Conservation (phyloP, 768 basidiomycete species). For the Tylopilus rubrobrunneus region DNA sequence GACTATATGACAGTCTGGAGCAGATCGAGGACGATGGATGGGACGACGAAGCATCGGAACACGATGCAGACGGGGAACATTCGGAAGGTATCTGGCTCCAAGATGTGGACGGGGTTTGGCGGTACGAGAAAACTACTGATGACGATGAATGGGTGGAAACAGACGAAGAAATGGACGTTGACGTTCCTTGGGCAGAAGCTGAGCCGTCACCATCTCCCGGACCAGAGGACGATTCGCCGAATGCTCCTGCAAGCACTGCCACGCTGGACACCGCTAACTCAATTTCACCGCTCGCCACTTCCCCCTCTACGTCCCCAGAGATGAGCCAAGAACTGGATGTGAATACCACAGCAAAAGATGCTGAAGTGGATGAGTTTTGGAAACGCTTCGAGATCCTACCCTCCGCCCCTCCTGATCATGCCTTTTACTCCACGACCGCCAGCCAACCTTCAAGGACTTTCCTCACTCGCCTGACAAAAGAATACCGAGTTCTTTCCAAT, state of each 20-base stretch:
- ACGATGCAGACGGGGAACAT: constrained; percentile 38
- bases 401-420: constrained; percentile 77
- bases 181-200: constrained; percentile 27
- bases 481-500: constrained; percentile 74
- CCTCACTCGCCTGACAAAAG: constrained; percentile 70
- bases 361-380: constrained; percentile 48
- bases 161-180: constrained; percentile 36
- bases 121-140: constrained; percentile 28
- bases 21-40: constrained; percentile 71
- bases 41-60: constrained; percentile 37
- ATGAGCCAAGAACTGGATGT: constrained; percentile 28
- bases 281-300: constrained; percentile 23
- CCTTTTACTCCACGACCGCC: constrained; percentile 61
- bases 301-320: constrained; percentile 32
- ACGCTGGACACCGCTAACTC: constrained; percentile 21
- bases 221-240: constrained; percentile 16
- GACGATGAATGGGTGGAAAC: constrained; percentile 41
- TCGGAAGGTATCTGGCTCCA: constrained; percentile 41
- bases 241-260: constrained; percentile 12
- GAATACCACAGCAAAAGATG: constrained; percentile 27
- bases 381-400: constrained; percentile 79
- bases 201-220: constrained; percentile 16
- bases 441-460: constrained; percentile 71
- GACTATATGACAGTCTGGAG: constrained; percentile 77
- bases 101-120: constrained; percentile 37